phyloP scores from a whole-genome alignment of 2,329 filamentous ascomycete genomes.

The Macrophomina tecta region DNA sequence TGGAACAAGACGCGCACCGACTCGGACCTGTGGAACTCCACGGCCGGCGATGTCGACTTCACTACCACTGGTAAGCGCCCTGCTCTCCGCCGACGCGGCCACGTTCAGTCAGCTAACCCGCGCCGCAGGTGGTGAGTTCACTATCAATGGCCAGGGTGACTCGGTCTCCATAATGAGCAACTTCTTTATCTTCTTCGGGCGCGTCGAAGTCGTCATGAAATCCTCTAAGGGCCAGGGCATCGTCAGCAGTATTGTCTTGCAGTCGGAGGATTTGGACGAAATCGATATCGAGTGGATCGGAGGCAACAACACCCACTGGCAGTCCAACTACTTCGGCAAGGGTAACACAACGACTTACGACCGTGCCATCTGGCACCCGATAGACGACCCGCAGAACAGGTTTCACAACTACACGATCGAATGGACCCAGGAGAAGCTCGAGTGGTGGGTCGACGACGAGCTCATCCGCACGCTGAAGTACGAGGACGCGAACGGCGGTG shows the following conservation, averaged over 20 bases:
- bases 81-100: background rate
- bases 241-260: constrained; percentile 57
- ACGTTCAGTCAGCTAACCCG: background rate
- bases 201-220: constrained; percentile 55
- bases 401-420: constrained; percentile 59
- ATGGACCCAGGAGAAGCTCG: constrained; percentile 69
- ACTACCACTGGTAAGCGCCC: constrained; percentile 48
- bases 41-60: constrained; percentile 69
- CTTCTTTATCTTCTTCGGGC: constrained; percentile 62
- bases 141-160: constrained; percentile 71
- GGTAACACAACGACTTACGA: constrained; percentile 60
- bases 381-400: constrained; percentile 40
- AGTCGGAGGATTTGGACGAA: constrained; percentile 60
- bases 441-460: constrained; percentile 69
- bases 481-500: constrained; percentile 63
- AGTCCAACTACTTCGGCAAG: constrained; percentile 63
- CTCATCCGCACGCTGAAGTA: constrained; percentile 67
- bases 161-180: constrained; percentile 76
- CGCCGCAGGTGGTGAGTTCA: constrained; percentile 69
- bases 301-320: constrained; percentile 45
- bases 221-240: constrained; percentile 57
- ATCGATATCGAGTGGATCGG: constrained; percentile 59
- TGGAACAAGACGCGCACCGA: constrained; percentile 58
- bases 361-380: constrained; percentile 47
- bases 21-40: constrained; percentile 67